Evolutionary conservation across 78 protist genomes (phyloP).

Genomic region (Dictyostelium citrinum): DNA sequence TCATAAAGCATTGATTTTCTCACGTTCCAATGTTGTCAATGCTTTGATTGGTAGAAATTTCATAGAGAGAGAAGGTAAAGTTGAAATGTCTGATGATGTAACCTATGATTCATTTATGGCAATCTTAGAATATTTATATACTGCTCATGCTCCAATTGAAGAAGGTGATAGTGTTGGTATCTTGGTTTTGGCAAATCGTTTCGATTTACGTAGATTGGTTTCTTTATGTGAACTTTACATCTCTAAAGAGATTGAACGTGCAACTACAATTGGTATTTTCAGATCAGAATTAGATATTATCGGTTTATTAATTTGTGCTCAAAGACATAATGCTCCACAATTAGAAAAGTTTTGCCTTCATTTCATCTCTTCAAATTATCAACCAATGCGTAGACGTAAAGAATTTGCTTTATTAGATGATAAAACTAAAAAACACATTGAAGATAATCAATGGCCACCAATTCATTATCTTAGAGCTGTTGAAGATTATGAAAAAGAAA

Average conservation of each 20-base stretch:
- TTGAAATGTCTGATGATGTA: conserved; percentile 17
- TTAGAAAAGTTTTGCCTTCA: conserved; percentile 79
- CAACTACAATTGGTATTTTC: conserved; percentile 56
- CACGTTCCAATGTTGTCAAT: conserved; percentile 46
- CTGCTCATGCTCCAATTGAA: conserved; percentile 82
- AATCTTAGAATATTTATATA: conserved; percentile 80
- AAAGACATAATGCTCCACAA: conserved; percentile 77
- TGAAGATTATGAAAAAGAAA: conserved; percentile 54
- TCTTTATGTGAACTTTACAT: conserved; percentile 84
- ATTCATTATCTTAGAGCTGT: conserved; percentile 34
- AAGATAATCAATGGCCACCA: conserved; percentile 87
- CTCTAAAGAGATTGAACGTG: conserved; percentile 73
- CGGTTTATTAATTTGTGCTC: conserved; percentile 62
- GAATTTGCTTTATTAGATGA: conserved; percentile 30
- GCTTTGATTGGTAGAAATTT: conserved; percentile 26
- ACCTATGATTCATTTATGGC: conserved; percentile 57
- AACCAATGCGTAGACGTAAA: conserved; percentile 64
- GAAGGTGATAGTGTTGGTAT: conserved; percentile 69
- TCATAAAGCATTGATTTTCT: conserved; percentile 72
- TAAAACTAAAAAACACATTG: conserved; percentile 24
- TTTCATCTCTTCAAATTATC: conserved; percentile 81
- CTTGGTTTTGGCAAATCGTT: conserved; percentile 76
- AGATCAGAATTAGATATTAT: conserved; percentile 78
- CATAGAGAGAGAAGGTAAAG: conserved; percentile 34
- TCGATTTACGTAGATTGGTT: conserved; percentile 58